Base-by-base conservation (phyloP, 75 land plant species). In the Sequoiadendron giganteum region DNA sequence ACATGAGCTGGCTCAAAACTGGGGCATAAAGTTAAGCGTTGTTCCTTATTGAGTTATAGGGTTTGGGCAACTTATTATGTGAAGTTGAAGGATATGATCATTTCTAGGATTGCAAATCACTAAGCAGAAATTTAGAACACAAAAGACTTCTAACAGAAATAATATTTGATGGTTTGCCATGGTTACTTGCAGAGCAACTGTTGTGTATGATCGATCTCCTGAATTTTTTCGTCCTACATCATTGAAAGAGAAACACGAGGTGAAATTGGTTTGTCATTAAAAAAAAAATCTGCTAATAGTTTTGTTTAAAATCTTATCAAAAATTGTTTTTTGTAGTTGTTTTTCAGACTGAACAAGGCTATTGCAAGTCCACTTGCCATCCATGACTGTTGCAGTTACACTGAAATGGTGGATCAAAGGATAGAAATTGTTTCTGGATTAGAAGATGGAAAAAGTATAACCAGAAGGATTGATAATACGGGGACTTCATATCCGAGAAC, bases 141-240 rank as follows among this genome's bases (percentile, higher is more conserved):
- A 8, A 13, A 38, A 38, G 42, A 72, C 16, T 76, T 76, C 14
- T 38, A 38, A 76, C 28, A 76, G 40, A 15, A 42, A 34, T 76
- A 38, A 42, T 79, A 21, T 42, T 79, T 38, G 21, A 19, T 40
- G 83, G 42, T n/a, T 79, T 42, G 25, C 65, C 56, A 81, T 78
- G 49, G 65, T 54, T 87, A 87, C 87, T 14, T 83, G 85, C 92
- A 97, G 99, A 55, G 97, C 98, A 85, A 92, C 96, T 58, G 99
- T 97, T 87, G 86, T 97, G 13, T 97, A 97, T 90, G 99, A 97
- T 91, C 95, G 95, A 80, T 93, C 99, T 85, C 96, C 99, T 83
- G 96, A 97, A 56, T 96, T 96, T 87, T 97, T 97, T 58, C 95
- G 89, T 21, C 94, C 96, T 25, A 86, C 95, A 40, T 88, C 95